Percentiles rank a stretch among this genome's conserved stretches.
phyloP scores from a whole-genome alignment of 2,329 filamentous ascomycete genomes.

The Eutypella sp. region DNA sequence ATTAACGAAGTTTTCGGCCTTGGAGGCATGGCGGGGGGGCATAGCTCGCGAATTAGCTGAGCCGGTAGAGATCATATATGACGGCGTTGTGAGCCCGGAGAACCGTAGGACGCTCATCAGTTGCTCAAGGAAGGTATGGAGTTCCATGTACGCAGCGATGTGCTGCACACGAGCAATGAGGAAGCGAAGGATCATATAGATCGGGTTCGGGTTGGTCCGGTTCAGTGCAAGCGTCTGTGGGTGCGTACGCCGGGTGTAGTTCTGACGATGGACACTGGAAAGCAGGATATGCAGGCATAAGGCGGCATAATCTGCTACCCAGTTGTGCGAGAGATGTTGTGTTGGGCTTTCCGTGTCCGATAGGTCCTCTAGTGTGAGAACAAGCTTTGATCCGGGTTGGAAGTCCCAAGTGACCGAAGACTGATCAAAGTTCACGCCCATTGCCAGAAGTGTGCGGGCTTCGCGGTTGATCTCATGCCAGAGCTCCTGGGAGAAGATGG shows the following conservation, averaged over 20 bases:
- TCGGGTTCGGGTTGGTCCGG: slow-evolving; percentile 33
- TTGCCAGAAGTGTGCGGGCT: slow-evolving; percentile 64
- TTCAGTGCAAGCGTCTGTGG: slow-evolving; percentile 35
- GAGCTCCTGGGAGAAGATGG: slow-evolving; percentile 77
- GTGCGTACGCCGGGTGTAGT: slow-evolving; percentile 63
- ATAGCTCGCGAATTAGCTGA: slow-evolving; percentile 23
- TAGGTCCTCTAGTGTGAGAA: slow-evolving; percentile 63
- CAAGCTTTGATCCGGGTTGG: slow-evolving; percentile 49
- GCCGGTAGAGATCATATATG: slow-evolving; percentile 38
- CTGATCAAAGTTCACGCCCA: slow-evolving; percentile 62
- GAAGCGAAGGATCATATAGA: slow-evolving; percentile 47
- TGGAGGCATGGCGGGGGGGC: slow-evolving; percentile 30
- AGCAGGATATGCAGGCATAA: slow-evolving; percentile 72
- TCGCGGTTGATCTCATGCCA: slow-evolving; percentile 88
- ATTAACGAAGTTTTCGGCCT: slow-evolving; percentile 41
- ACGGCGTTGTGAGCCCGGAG: slow-evolving; percentile 39
- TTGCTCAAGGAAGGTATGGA: slow-evolving; percentile 37
- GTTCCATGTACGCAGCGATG: slow-evolving; percentile 34
- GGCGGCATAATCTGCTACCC: slow-evolving; percentile 60
- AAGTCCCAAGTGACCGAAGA: slow-evolving; percentile 52
- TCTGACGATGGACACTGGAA: slow-evolving; percentile 72
- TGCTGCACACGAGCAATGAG: slow-evolving; percentile 46
- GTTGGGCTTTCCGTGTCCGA: slow-evolving; percentile 36
- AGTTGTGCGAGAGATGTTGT: slow-evolving; percentile 36
- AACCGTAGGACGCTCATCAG: slow-evolving; percentile 40